Evolutionary conservation across 2,329 filamentous ascomycete genomes (phyloP).

Genomic region (Sporothrix brasiliensis): DNA sequence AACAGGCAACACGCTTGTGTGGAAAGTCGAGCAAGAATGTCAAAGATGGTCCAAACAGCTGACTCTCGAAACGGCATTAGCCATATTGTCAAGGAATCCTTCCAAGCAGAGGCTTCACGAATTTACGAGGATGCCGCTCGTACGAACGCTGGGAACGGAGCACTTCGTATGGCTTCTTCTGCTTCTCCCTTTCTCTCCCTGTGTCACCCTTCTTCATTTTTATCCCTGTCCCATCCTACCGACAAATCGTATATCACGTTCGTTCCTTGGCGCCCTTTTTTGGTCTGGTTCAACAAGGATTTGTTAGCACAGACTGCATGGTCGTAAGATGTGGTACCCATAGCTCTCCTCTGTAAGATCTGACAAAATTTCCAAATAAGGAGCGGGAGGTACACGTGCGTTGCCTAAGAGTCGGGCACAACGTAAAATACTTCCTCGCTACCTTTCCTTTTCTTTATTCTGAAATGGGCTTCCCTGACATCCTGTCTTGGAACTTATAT

Average conservation of each 20-base stretch:
- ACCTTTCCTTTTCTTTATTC: not conserved
- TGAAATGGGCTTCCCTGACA: not conserved
- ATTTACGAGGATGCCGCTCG: not conserved
- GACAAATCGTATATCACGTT: not conserved
- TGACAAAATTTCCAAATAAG: not conserved
- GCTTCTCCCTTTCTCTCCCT: not conserved
- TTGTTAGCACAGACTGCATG: not conserved
- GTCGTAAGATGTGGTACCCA: conserved; percentile 13
- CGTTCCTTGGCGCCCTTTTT: conserved; percentile 4
- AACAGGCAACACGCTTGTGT: not conserved
- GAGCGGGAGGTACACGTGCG: not conserved
- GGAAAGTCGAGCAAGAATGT: not conserved
- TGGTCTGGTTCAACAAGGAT: not conserved
- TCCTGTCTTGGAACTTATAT: not conserved
- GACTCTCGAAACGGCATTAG: not conserved
- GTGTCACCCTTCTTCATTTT: conserved; percentile 4
- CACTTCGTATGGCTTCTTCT: not conserved
- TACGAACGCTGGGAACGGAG: not conserved
- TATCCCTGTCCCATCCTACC: conserved; percentile 12
- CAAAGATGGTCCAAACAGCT: not conserved
- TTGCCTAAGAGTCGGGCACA: not conserved
- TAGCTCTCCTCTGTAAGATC: conserved; percentile 9
- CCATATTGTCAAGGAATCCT: not conserved
- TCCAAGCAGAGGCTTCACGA: not conserved
- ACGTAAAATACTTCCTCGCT: not conserved